These are phyloP conservation scores for Kwoniella europaea DNA, from an alignment of 768 basidiomycete genomes.

Conservation along the genomic window DNA sequence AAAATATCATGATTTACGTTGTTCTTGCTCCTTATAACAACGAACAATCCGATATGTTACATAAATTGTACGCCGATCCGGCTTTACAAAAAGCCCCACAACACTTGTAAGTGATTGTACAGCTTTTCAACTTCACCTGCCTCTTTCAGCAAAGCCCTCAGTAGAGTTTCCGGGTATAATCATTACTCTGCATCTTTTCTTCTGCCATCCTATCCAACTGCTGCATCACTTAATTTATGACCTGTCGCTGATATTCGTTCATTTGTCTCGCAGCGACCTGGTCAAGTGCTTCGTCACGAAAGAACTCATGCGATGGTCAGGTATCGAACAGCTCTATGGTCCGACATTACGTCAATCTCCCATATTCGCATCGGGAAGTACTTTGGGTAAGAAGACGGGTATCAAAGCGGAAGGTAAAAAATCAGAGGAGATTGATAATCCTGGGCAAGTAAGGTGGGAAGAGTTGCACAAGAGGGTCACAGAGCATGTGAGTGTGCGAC, in stretches of 20 bases:
- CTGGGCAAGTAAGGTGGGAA: constrained; percentile 78
- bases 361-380: constrained; percentile 70
- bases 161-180: too few relatives aligned
- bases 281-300: constrained; percentile 91
- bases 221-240: not conserved
- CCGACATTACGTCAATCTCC: constrained; percentile 76
- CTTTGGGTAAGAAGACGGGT: constrained; percentile 52
- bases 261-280: constrained; percentile 69
- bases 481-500: constrained; percentile 77
- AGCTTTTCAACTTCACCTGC: not conserved
- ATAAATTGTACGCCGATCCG: constrained; percentile 80
- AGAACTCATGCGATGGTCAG: constrained; percentile 96
- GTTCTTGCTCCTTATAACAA: constrained; percentile 93
- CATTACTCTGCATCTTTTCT: not conserved
- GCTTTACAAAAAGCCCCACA: constrained; percentile 78
- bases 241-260: not conserved
- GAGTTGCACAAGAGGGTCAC: constrained; percentile 93
- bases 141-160: too few relatives aligned
- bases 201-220: too few relatives aligned
- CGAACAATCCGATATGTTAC: constrained; percentile 95
- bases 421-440: constrained; percentile 49
- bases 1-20: constrained; percentile 93
- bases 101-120: constrained; percentile 69
- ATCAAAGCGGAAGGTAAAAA: constrained; percentile 46
- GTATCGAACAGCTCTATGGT: constrained; percentile 86